Base-by-base conservation (phyloP, 345 rosid genomes). In the Pseudoturritis turrita region DNA sequence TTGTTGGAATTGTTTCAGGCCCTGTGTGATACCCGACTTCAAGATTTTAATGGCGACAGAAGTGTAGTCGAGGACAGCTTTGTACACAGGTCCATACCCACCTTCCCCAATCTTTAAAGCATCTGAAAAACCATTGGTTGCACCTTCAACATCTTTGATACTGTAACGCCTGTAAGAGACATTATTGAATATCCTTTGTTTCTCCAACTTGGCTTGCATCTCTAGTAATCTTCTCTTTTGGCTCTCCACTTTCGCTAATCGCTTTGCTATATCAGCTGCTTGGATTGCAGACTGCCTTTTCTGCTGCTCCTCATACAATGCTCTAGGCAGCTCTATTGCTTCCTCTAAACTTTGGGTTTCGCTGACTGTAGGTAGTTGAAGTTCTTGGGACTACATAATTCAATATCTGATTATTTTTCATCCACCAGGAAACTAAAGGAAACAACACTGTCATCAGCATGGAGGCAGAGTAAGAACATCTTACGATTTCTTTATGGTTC, bases 41-140 rank as follows among this genome's bases (percentile, higher is more conserved):
- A 88, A 70, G 72, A 87, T 81, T 76, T 93, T 90, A 75, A 90
- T 79, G 55, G 97, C 97, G 6, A 93, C 94, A 6, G 77, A 11
- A 41, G 79, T 84, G 72, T 89, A 74, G 70, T 85, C 75, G 1
- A 90, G 86, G 31, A 70, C 50, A 18, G 73, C 90, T 60, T 66
- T 82, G 36, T 71, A 93, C 50, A 90, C 97, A 17, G 96, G 87
- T 72, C 97, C 98, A 49, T 90, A 90, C 25, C 90, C 97, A 28
- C 97, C 98, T 84, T 88, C 97, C 8, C 96, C 97, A 40, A 90
- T 87, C 87, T 90, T 85, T n/a, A 62, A 44, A 0, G 77, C 64
- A 22, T 31, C 35, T 44, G 91, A 66, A 49, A 93, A 88, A 56
- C 81, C 60, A 67, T 81, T 49, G 7, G 97, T 90, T 47, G 98